Evolutionary conservation across 2,329 filamentous ascomycete genomes (phyloP).

Genomic region (Aspergillus niger): DNA sequence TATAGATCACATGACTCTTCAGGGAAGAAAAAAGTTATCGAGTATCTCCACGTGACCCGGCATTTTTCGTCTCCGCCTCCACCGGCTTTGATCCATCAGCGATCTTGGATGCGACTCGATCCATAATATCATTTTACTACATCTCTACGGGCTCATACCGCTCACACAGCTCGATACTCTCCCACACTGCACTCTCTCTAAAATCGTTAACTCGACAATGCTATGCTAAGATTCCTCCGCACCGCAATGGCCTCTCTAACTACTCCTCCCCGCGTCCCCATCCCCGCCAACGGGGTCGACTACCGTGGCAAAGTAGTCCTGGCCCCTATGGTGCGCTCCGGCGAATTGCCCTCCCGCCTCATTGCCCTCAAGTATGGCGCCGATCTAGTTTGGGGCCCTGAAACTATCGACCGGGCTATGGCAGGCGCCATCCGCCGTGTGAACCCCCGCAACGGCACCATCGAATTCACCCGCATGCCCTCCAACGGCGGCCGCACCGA

Average conservation of each 20-base stretch:
- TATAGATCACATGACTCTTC: background rate
- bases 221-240: constrained; percentile 48
- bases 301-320: constrained; percentile 93
- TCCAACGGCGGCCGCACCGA: constrained; percentile 62
- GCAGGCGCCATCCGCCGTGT: constrained; percentile 80
- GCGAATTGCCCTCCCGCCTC: constrained; percentile 86
- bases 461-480: constrained; percentile 80
- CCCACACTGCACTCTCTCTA: background rate
- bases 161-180: background rate
- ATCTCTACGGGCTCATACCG: background rate
- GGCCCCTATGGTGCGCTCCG: constrained; percentile 97
- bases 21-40: constrained; percentile 19
- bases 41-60: constrained; percentile 28
- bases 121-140: background rate
- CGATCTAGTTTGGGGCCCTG: constrained; percentile 95
- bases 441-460: constrained; percentile 73
- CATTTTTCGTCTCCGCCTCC: constrained; percentile 17
- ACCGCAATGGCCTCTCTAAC: constrained; percentile 63
- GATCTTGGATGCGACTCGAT: background rate
- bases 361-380: constrained; percentile 92
- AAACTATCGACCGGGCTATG: constrained; percentile 89
- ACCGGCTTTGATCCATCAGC: background rate
- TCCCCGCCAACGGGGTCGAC: constrained; percentile 85
- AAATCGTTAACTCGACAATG: constrained; percentile 26
- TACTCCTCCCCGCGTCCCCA: constrained; percentile 69